These are phyloP conservation scores for Phlegmacium glaucopus DNA, from an alignment of 768 basidiomycete genomes.

Conservation along the genomic window DNA sequence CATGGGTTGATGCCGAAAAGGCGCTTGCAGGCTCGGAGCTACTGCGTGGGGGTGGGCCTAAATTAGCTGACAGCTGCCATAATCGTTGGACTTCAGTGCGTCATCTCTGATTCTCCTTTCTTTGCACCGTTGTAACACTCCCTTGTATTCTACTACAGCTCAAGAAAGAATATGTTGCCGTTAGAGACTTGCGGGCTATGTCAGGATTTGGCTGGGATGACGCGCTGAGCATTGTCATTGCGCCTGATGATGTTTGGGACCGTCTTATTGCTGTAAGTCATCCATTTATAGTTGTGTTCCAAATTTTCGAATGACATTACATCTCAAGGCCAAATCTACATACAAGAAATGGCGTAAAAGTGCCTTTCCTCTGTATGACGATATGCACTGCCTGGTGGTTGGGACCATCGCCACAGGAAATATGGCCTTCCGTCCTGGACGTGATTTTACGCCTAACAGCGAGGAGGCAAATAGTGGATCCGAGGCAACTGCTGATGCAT, in stretches of 20 bases:
- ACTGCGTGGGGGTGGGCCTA: constrained; percentile 6
- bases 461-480: no score
- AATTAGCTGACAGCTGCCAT: constrained; percentile 12
- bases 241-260: constrained; percentile 25
- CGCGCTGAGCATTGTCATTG: constrained; percentile 18
- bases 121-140: background rate
- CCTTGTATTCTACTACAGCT: constrained; percentile 15
- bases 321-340: background rate
- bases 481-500: background rate
- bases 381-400: no score
- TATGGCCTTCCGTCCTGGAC: constrained; percentile 6
- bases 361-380: constrained; percentile 18
- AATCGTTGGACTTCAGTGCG: constrained; percentile 12
- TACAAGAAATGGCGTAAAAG: constrained; percentile 19
- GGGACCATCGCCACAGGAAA: constrained; percentile 10
- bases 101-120: background rate
- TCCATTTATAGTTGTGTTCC: background rate
- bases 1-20: constrained; percentile 14
- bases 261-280: background rate
- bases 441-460: constrained; percentile 4
- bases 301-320: background rate
- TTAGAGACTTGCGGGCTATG: constrained; percentile 12
- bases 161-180: constrained; percentile 17
- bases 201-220: constrained; percentile 31
- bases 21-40: constrained; percentile 13